These are phyloP conservation scores for Penicillium waksmanii DNA, from an alignment of 495 filamentous ascomycete species.

Conservation along the genomic window DNA sequence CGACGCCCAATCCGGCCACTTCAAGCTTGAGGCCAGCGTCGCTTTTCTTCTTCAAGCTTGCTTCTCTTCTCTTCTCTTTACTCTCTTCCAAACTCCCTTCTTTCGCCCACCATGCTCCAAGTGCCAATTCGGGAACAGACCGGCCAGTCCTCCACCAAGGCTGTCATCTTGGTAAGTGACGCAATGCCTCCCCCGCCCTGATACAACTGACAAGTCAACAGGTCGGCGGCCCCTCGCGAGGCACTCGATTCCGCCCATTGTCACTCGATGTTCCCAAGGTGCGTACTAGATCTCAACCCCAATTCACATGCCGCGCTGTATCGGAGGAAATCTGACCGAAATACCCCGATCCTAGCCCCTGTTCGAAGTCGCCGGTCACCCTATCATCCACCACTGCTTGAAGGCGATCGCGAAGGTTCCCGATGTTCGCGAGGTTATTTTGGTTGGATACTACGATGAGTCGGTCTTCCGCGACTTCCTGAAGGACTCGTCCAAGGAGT, in stretches of 20 bases:
- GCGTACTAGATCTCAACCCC: constrained; percentile 19
- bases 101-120: constrained; percentile 45
- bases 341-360: constrained; percentile 70
- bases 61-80: constrained; percentile 4
- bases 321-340: constrained; percentile 15
- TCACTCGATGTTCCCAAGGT: constrained; percentile 98
- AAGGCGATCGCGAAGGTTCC: constrained; percentile 89
- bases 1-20: constrained; percentile 22
- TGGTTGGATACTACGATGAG: constrained; percentile 99
- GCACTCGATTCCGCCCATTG: constrained; percentile 93
- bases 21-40: constrained; percentile 14
- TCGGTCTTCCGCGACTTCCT: constrained; percentile 96
- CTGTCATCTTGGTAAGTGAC: constrained; percentile 65
- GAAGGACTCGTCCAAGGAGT: constrained; percentile 81
- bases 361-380: constrained; percentile 97
- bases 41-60: constrained; percentile 11
- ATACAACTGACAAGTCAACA: constrained; percentile 42
- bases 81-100: constrained; percentile 3
- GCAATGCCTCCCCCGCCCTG: constrained; percentile 12
- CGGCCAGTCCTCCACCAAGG: constrained; percentile 64
- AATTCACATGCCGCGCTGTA: constrained; percentile 5
- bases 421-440: constrained; percentile 91
- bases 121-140: constrained; percentile 50
- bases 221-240: constrained; percentile 93
- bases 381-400: constrained; percentile 97